Evolutionary conservation across 148 eudicot species (phyloP).

Genomic region (Simmondsia chinensis): DNA sequence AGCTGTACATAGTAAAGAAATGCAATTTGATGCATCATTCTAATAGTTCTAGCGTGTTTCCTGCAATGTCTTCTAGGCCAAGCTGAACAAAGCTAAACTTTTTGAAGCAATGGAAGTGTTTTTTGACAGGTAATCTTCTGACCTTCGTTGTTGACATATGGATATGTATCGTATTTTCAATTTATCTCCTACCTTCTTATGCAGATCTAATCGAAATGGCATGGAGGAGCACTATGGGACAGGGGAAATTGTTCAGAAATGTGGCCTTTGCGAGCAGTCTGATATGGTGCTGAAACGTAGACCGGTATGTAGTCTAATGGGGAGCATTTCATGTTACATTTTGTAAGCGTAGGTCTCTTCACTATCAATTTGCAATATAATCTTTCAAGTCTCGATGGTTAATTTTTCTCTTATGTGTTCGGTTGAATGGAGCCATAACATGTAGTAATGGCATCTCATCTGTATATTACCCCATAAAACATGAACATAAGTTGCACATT

Average conservation of each 20-base stretch:
- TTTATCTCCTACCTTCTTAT: slow-evolving; percentile 2
- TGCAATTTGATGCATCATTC: too few relatives aligned
- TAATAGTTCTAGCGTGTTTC: too few relatives aligned
- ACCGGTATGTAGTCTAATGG: slow-evolving; percentile 35
- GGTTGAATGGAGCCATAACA: too few relatives aligned
- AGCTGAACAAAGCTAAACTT: slow-evolving; percentile 64
- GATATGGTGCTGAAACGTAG: slow-evolving; percentile 82
- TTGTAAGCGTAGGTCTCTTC: slow-evolving; percentile 3
- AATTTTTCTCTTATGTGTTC: too few relatives aligned
- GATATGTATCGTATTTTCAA: neutral
- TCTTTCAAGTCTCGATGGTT: too few relatives aligned
- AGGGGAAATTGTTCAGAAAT: slow-evolving; percentile 60
- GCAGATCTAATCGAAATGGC: slow-evolving; percentile 54
- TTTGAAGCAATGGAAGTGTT: slow-evolving; percentile 84
- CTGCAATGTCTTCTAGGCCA: slow-evolving; percentile 46
- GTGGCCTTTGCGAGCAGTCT: slow-evolving; percentile 60
- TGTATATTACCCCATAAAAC: too few relatives aligned
- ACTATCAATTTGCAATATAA: neutral
- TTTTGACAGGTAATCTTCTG: slow-evolving; percentile 59
- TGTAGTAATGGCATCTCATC: too few relatives aligned
- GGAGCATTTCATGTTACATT: neutral
- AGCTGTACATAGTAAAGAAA: neutral
- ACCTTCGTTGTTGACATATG: slow-evolving; percentile 4
- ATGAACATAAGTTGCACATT: too few relatives aligned
- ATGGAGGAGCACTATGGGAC: slow-evolving; percentile 42